Conservation (phyloP, 78 protist species). For the Monocercomonoides exilis region DNA sequence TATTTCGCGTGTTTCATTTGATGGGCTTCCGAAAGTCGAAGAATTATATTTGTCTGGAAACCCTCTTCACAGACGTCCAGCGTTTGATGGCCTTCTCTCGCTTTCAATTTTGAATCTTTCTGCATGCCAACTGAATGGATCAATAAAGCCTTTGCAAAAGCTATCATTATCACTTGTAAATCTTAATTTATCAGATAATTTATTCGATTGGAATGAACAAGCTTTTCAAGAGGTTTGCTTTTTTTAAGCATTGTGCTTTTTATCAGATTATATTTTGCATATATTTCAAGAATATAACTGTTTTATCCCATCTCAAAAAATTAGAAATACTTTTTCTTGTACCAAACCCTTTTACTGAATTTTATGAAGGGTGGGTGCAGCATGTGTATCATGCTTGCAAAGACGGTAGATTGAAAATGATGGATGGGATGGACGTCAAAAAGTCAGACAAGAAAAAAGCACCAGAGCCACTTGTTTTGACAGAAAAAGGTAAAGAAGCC, state of each 20-base stretch:
- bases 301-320: not conserved
- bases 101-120: not conserved
- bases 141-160: not conserved
- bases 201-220: not conserved
- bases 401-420: not conserved
- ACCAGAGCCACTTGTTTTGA: not conserved
- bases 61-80: not conserved
- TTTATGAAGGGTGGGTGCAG: not conserved
- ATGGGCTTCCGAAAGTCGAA: not conserved
- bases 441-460: not conserved
- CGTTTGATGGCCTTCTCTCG: not conserved
- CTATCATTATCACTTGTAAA: not conserved
- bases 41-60: not conserved
- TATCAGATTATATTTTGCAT: not conserved
- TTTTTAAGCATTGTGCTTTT: no score
- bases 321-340: not conserved
- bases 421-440: not conserved
- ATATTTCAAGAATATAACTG: not conserved
- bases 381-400: not conserved
- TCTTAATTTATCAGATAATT: not conserved
- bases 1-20: not conserved
- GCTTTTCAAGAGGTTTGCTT: not conserved
- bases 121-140: not conserved
- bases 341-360: not conserved
- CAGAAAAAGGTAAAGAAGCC: not conserved